Conservation (phyloP, 1,284 basidiomycete species). For the Apiotrichum akiyoshidainum region DNA sequence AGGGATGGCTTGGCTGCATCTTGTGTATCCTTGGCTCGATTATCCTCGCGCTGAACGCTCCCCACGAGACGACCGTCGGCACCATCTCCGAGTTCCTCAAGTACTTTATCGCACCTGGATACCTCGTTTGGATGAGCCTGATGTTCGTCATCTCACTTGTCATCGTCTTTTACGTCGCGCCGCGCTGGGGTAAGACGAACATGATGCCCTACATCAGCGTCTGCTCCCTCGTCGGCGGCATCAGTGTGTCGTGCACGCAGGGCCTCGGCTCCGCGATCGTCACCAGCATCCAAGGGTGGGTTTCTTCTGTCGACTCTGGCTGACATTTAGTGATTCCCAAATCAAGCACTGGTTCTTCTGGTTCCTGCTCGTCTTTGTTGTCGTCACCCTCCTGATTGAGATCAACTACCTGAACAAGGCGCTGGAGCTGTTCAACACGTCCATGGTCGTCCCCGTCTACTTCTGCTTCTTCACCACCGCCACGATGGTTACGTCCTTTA, state of each 20-base stretch:
- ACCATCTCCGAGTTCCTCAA: constrained; percentile 75
- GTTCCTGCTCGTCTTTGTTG: constrained; percentile 79
- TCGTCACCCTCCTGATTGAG: constrained; percentile 62
- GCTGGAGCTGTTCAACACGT: constrained; percentile 86
- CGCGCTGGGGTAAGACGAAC: constrained; percentile 78
- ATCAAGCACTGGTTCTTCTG: constrained; percentile 71
- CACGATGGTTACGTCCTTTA: constrained; percentile 79
- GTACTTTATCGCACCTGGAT: constrained; percentile 81
- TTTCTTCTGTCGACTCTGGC: constrained; percentile 19
- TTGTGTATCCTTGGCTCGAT: constrained; percentile 76
- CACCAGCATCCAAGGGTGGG: constrained; percentile 76
- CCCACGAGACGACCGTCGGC: constrained; percentile 72
- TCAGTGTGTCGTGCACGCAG: constrained; percentile 92
- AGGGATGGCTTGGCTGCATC: constrained; percentile 85
- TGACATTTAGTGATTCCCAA: constrained; percentile 42
- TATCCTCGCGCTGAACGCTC: constrained; percentile 65
- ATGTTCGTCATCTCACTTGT: constrained; percentile 34
- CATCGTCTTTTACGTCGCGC: constrained; percentile 43
- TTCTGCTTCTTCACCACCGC: constrained; percentile 73
- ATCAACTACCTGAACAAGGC: constrained; percentile 97
- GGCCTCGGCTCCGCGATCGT: constrained; percentile 90
- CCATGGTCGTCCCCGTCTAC: constrained; percentile 73
- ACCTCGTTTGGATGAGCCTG: constrained; percentile 67
- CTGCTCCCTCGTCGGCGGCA: constrained; percentile 93
- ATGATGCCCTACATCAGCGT: constrained; percentile 96